Base-by-base conservation (phyloP, 345 rosid species). In the Clausena lansium region DNA sequence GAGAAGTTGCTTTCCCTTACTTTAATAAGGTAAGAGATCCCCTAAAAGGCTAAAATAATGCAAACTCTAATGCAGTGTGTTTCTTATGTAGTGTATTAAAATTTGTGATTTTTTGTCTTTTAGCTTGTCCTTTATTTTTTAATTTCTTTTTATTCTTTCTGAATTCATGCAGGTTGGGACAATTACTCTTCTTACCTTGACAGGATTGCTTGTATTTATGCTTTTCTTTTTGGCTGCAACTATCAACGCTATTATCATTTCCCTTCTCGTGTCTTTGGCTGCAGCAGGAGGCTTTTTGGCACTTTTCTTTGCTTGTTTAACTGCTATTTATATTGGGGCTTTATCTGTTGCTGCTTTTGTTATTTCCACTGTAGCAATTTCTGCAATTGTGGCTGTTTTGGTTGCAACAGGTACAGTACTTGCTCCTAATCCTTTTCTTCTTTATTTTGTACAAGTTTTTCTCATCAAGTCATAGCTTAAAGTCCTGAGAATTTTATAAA, bases 221-320 rank as follows among this genome's bases (percentile, higher is more conserved):
- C 88, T 94, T 73, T 92, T 96, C 89, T 89, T 96, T 71, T 76
- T 91, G 79, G 91, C 90, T 63, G 98, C 99, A 32, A 92, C 97
- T 36, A 78, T 71, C 66, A 94, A 91, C 80, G 97, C 97, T 41
- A 83, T 94, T 72, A 71, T 91, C 52, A 66, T 96, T 28, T 92
- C 95, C 63, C 90, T 96, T 76, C 84, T 96, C 75, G 61, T 96
- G 82, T 90, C 98, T 77, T 79, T 96, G 82, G 98, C 97, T 20
- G 90, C 90, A 25, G 98, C 92, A 14, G 97, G 98, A 58, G 94
- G 97, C 30, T 89, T 94, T 86, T 83, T 96, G 87, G 95, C 98
- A 72, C 71, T 96, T 32, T 96, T 92, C 88, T 87, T 90, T 66
- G 83, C 88, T 41, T 87, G 88, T 79, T 81, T 92, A 63, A 81